Evolutionary conservation across 2,329 filamentous ascomycete species (phyloP).

Genomic region (Lasiodiplodia theobromae): DNA sequence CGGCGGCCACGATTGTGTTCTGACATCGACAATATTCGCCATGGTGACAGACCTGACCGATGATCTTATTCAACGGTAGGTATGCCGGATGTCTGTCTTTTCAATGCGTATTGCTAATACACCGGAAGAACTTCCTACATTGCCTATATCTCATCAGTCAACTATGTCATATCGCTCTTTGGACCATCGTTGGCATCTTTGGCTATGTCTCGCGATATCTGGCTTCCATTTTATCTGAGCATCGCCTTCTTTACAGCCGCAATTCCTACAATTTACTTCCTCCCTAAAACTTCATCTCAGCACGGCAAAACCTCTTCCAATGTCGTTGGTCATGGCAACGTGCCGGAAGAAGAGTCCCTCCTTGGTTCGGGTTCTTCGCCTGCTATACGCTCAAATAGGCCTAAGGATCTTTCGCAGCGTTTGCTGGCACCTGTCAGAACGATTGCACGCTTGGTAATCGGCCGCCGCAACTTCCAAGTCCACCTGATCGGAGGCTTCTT

Average conservation of each 20-base stretch:
- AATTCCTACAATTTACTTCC: conserved; percentile 28
- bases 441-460: not conserved
- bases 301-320: not conserved
- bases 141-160: conserved; percentile 37
- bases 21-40: conserved; percentile 44
- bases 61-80: conserved; percentile 43
- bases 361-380: not conserved
- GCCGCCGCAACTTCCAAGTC: conserved; percentile 41
- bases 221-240: conserved; percentile 47
- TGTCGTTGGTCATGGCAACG: not conserved
- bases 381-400: not conserved
- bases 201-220: conserved; percentile 45
- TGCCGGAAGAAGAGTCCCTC: conserved; percentile 5
- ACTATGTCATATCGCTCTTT: conserved; percentile 43
- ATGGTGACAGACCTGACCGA: conserved; percentile 42
- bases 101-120: not conserved
- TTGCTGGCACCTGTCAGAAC: not conserved
- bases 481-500: conserved; percentile 43
- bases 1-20: conserved; percentile 45
- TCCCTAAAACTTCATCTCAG: not conserved
- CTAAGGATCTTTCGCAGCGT: not conserved
- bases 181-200: conserved; percentile 45
- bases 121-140: conserved; percentile 43
- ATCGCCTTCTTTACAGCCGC: conserved; percentile 40
- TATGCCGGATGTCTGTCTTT: conserved; percentile 12